Conservation (phyloP, 805 yeast species). For the Lipomyces starkeyi region DNA sequence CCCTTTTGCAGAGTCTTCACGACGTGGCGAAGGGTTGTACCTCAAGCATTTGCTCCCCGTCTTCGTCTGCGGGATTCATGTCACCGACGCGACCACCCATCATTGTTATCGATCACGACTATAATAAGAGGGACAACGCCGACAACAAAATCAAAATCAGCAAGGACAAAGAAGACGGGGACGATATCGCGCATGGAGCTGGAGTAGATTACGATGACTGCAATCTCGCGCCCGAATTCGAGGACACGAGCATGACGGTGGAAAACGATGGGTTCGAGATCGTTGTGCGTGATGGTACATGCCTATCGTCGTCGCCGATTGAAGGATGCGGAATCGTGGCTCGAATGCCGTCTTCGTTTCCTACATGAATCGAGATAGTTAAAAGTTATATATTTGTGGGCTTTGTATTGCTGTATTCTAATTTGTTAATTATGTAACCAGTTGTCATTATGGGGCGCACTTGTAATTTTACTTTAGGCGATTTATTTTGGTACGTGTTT, state of each 20-base stretch:
- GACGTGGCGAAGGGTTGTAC: constrained; percentile 9
- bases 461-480: background rate
- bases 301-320: background rate
- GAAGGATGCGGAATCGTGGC: background rate
- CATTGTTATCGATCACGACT: background rate
- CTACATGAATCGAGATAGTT: background rate
- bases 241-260: background rate
- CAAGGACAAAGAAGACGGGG: background rate
- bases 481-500: background rate
- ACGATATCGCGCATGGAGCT: background rate
- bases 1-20: constrained; percentile 7
- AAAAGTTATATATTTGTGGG: background rate
- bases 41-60: background rate
- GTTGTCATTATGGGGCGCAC: background rate
- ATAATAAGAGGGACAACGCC: too few species aligned
- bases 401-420: background rate
- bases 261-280: constrained; percentile 5
- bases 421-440: background rate
- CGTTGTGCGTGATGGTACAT: background rate
- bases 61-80: background rate
- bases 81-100: background rate
- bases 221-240: background rate
- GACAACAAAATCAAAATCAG: background rate
- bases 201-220: constrained; percentile 1
- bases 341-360: background rate